Evolutionary conservation across 768 basidiomycete genomes (phyloP).

Genomic region (Suillus fuscotomentosus): DNA sequence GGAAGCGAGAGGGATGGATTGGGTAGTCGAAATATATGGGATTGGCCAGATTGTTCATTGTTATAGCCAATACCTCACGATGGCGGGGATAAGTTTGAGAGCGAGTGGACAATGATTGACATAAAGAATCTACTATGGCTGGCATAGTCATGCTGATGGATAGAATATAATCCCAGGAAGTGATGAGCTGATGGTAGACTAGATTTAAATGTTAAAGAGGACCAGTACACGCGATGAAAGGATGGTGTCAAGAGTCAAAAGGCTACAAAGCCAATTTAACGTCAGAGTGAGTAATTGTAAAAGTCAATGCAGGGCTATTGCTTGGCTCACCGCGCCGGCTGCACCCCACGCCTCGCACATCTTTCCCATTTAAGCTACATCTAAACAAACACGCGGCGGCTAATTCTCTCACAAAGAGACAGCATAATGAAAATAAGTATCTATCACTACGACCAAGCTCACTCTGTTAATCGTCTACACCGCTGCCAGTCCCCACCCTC

Average conservation of each 20-base stretch:
- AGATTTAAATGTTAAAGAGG: neutral
- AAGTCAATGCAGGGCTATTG: slow-evolving; percentile 1
- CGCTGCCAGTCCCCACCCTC: neutral
- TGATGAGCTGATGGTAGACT: neutral
- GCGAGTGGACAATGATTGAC: neutral
- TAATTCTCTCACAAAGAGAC: slow-evolving; percentile 3
- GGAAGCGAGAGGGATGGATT: slow-evolving; percentile 25
- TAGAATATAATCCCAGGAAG: neutral
- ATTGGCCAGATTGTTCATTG: neutral
- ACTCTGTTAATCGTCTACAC: neutral
- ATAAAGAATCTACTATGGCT: neutral
- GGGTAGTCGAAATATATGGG: neutral
- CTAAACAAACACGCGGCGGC: slow-evolving; percentile 3
- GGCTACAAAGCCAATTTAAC: neutral
- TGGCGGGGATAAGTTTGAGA: neutral
- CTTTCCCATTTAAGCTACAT: slow-evolving; percentile 1
- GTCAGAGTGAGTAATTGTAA: neutral
- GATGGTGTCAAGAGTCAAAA: neutral
- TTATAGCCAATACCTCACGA: slow-evolving; percentile 1
- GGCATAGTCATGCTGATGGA: neutral
- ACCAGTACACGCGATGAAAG: neutral
- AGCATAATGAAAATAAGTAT: neutral
- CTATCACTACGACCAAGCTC: too few relatives aligned
- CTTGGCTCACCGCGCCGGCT: slow-evolving; percentile 4
- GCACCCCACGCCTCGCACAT: slow-evolving; percentile 4